Evolutionary conservation across 108 stramenopile genomes (phyloP).

Genomic region (Nannochloropsis gaditana): DNA sequence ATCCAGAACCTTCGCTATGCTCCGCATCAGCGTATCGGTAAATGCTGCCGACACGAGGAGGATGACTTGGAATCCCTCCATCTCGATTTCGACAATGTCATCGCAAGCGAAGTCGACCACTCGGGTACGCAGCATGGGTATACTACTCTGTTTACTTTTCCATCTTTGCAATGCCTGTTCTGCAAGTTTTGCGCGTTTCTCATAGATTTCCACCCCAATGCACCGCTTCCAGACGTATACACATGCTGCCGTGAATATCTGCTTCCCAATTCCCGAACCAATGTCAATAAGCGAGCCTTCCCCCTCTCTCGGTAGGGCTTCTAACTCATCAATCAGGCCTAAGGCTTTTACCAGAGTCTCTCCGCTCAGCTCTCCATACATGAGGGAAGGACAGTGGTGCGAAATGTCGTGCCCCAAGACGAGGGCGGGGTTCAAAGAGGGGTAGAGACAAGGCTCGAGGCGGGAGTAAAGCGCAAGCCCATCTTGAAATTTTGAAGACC

Average conservation of each 20-base stretch:
- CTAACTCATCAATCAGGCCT: background rate
- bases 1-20: background rate
- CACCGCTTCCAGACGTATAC: background rate
- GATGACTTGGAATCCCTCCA: background rate
- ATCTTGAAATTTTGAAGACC: background rate
- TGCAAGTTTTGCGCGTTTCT: background rate
- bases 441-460: background rate
- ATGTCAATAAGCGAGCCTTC: background rate
- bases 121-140: background rate
- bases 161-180: background rate
- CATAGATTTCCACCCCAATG: background rate
- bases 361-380: conserved; percentile 2
- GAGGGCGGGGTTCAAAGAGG: conserved; percentile 3
- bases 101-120: background rate
- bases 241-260: background rate
- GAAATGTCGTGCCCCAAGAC: background rate
- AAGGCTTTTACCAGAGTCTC: background rate
- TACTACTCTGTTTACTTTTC: background rate
- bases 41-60: background rate
- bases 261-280: background rate
- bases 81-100: background rate
- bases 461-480: background rate
- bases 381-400: background rate
- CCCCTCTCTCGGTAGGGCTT: background rate
- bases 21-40: background rate